Base-by-base conservation (phyloP, 208 protist genomes). In the Angomonas desouzai region DNA sequence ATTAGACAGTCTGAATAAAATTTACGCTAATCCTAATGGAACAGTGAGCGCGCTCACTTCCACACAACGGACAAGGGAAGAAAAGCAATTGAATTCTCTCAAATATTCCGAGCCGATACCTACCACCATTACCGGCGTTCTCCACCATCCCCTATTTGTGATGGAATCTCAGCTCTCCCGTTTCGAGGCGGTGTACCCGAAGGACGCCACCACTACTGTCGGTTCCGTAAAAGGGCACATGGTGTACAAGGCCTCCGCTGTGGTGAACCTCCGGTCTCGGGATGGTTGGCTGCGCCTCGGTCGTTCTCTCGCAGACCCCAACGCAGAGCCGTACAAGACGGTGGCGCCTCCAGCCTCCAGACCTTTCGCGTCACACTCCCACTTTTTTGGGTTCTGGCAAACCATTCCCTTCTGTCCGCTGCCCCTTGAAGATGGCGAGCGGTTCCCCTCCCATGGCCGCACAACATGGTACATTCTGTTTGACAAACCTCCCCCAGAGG, bases 241-340 rank as follows among this genome's bases (percentile, higher is more conserved):
- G 32, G 91, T 96, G 48, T 96, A 91, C 75, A 96, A 96, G 68
- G 78, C 85, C 57, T 89, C 83, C 47, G 87, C 87, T 2, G 76
- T 96, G 32, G 85, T 91, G 3, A 79, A 71, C 51, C 59, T 96
- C 38, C 80, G 91, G 9, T 92, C 84, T 22, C 79, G 85, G 7
- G 91, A 96, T 56, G 91, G 91, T 30, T 96, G 91, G 88, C 71
- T 96, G 62, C 87, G 87, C 23, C 83, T 85, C 47, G 82, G 87
- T 13, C 85, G 87, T 10, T 85, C 76, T 48, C 29, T 96, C n/a
- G 2, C 76, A 32, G 66, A 63, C 36, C 85, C 84, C 36, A 85
- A 87, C 20, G 74, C 81, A 43, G 29, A 23, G 27, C 70, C 91
- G 29, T 96, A 94, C 74, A 96, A 96, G 72, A 47, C 77, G 9